A percentile compares a stretch with the other conserved stretches of the same genome.
phyloP scores from a whole-genome alignment of 257 asterid species.

The Euphrasia confusa region DNA sequence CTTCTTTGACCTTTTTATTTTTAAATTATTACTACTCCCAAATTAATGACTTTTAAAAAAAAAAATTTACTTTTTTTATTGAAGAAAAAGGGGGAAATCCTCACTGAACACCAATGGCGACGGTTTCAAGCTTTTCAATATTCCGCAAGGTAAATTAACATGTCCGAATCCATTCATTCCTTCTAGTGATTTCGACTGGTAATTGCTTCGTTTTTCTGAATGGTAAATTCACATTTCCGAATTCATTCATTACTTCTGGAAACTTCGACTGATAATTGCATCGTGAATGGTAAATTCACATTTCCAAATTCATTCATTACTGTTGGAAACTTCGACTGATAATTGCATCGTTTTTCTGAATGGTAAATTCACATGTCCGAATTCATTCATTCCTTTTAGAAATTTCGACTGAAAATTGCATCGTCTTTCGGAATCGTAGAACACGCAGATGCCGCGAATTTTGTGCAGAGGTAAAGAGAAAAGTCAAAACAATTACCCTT shows the following conservation, averaged over 20 bases:
- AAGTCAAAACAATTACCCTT: slow-evolving; percentile 61
- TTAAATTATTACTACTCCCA: no score
- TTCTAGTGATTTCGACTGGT: background rate
- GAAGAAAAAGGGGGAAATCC: background rate
- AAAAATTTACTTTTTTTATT: background rate
- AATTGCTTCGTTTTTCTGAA: background rate
- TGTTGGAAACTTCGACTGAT: background rate
- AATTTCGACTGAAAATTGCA: background rate
- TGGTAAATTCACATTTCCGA: background rate
- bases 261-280: background rate
- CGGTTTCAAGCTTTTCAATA: slow-evolving; percentile 40
- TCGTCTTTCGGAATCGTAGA: slow-evolving; percentile 25
- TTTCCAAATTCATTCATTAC: background rate
- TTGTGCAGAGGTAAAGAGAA: slow-evolving; percentile 70
- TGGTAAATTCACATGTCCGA: no score
- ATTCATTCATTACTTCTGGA: background rate
- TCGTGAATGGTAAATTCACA: background rate
- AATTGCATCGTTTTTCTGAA: background rate
- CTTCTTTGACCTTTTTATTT: no score
- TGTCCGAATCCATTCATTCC: background rate
- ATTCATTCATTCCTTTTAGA: background rate
- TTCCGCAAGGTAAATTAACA: slow-evolving; percentile 40
- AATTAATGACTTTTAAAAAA: background rate
- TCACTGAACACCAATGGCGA: slow-evolving; percentile 38
- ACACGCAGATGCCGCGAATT: slow-evolving; percentile 45